Evolutionary conservation across 139 green algal genomes (phyloP).

Genomic region (Coccomyxa sp.): DNA sequence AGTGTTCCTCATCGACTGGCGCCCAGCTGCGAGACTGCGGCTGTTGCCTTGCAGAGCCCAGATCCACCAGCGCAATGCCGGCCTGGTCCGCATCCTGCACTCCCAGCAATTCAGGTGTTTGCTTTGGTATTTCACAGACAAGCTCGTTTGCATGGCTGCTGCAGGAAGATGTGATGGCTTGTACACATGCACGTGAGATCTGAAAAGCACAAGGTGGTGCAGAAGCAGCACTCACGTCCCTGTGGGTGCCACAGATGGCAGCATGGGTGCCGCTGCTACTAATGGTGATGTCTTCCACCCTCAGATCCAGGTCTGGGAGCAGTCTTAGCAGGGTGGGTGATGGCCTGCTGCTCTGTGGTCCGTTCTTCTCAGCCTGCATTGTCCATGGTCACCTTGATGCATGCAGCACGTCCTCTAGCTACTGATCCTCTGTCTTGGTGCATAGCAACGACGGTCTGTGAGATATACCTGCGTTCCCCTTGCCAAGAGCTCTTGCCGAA

Average conservation of each 20-base stretch:
- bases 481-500: slow-evolving; percentile 29
- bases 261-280: not conserved
- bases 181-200: not conserved
- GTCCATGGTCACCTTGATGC: not conserved
- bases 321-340: not conserved
- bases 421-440: not conserved
- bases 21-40: not conserved
- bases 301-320: not conserved
- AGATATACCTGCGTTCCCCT: slow-evolving; percentile 4
- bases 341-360: not conserved
- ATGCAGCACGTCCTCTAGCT: not conserved
- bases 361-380: not conserved
- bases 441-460: not conserved
- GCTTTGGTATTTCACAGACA: not conserved
- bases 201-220: too few relatives aligned
- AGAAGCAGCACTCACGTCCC: not conserved
- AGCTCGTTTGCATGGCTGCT: not conserved
- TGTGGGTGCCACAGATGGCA: not conserved
- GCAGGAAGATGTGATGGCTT: not conserved
- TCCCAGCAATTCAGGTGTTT: not conserved
- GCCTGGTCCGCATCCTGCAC: slow-evolving; percentile 25
- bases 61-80: slow-evolving; percentile 15
- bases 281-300: not conserved
- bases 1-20: slow-evolving; percentile 25
- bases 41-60: slow-evolving; percentile 9